Conservation (phyloP, 306 rosid species). For the Prosopis cineraria region DNA sequence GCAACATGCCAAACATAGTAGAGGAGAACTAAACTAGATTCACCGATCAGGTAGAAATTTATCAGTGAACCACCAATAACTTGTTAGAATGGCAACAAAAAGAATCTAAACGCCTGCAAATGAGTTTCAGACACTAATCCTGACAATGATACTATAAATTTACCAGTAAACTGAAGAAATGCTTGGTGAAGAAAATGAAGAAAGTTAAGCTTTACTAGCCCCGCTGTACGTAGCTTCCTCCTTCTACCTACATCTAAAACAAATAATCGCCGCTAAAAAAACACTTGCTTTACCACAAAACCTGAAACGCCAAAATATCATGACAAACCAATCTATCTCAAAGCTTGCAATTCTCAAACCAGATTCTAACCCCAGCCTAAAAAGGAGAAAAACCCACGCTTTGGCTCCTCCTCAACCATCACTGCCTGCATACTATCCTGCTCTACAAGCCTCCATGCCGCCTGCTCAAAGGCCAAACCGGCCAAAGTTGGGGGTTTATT, state of each 20-base stretch:
- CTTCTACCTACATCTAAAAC: slow-evolving; percentile 1
- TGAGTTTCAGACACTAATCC: background rate
- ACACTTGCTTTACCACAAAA: background rate
- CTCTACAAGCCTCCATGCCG: slow-evolving; percentile 99
- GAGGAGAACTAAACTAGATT: background rate
- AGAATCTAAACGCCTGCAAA: background rate
- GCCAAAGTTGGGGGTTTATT: slow-evolving; percentile 96
- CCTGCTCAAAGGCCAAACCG: slow-evolving; percentile 95
- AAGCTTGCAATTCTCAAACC: background rate
- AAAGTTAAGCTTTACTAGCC: slow-evolving; percentile 32
- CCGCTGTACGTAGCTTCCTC: slow-evolving; percentile 51
- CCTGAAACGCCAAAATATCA: background rate
- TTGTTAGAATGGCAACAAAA: slow-evolving; percentile 13
- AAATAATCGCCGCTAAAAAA: slow-evolving; percentile 8
- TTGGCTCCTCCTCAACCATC: slow-evolving; percentile 88
- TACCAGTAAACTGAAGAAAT: slow-evolving; percentile 30
- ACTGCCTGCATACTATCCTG: slow-evolving; percentile 97
- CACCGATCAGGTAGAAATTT: slow-evolving; percentile 5
- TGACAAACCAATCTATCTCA: slow-evolving; percentile 3
- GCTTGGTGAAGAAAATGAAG: slow-evolving; percentile 23
- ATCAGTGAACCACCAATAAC: slow-evolving; percentile 20
- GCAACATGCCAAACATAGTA: background rate
- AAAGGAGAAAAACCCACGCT: slow-evolving; percentile 90
- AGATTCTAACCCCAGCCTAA: slow-evolving; percentile 52
- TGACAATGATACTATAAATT: slow-evolving; percentile 13